These are phyloP conservation scores for Fusarium mangiferae DNA, from an alignment of 2,329 filamentous ascomycete genomes.

Conservation along the genomic window DNA sequence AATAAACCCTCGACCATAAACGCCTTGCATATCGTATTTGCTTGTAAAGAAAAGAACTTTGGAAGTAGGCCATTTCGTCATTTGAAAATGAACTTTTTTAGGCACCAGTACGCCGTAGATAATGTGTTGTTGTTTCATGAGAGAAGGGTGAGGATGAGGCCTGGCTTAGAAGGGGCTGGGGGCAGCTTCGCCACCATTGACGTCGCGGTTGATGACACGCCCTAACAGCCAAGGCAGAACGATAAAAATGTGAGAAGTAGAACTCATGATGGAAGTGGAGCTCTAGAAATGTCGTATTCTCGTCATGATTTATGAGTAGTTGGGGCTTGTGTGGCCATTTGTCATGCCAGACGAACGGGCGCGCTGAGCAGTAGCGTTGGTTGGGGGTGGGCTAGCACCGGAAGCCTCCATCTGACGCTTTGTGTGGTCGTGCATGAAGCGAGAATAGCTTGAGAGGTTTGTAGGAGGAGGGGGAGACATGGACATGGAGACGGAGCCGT, in stretches of 20 bases:
- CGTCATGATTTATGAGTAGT: slow-evolving; percentile 18
- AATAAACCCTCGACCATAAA: slow-evolving; percentile 12
- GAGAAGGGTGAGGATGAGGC: background rate
- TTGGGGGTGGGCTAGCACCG: slow-evolving; percentile 43
- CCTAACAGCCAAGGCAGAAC: background rate
- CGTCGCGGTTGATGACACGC: slow-evolving; percentile 33
- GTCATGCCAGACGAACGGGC: slow-evolving; percentile 34
- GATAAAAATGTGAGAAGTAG: background rate
- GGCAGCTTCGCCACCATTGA: slow-evolving; percentile 28
- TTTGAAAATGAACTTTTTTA: slow-evolving; percentile 33
- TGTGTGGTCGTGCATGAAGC: slow-evolving; percentile 72
- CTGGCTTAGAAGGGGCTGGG: slow-evolving; percentile 17
- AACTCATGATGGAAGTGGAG: background rate
- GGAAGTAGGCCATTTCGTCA: slow-evolving; percentile 17
- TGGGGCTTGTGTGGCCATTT: slow-evolving; percentile 44
- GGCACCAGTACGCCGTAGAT: slow-evolving; percentile 20
- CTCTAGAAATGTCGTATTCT: background rate
- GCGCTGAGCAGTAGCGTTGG: slow-evolving; percentile 21
- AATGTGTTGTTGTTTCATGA: slow-evolving; percentile 8
- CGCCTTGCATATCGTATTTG: slow-evolving; percentile 34
- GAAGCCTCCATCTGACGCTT: slow-evolving; percentile 72
- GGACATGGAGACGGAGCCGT: slow-evolving; percentile 50
- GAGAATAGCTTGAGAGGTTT: slow-evolving; percentile 66
- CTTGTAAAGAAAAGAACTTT: slow-evolving; percentile 12
- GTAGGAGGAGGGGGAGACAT: slow-evolving; percentile 54